phyloP scores from a whole-genome alignment of 164 flowering plant genomes.

The Magnolia officinalis region DNA sequence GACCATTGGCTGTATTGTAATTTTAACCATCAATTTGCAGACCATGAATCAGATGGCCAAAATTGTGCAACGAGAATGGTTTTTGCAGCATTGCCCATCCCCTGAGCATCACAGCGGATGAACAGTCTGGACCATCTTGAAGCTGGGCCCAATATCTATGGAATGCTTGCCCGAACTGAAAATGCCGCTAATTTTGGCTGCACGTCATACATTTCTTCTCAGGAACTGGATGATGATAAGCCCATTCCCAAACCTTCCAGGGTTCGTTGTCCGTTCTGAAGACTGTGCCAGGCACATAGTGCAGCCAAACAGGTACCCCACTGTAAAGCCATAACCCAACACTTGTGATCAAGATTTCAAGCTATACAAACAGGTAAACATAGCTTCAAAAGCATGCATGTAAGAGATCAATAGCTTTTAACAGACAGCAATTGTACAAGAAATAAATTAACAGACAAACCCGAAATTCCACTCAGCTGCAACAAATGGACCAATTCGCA shows the following conservation, averaged over 20 bases:
- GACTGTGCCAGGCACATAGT: conserved; percentile 79
- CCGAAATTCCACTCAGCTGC: conserved; percentile 98
- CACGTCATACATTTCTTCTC: not conserved
- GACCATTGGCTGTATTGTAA: not conserved
- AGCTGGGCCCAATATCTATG: not conserved
- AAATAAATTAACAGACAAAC: conserved; percentile 26
- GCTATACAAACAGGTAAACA: not conserved
- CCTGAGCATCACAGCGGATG: too few relatives aligned
- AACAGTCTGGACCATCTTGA: not conserved
- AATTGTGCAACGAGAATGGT: too few relatives aligned
- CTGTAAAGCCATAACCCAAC: conserved; percentile 32
- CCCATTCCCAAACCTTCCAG: conserved; percentile 55
- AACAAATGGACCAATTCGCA: conserved; percentile 92
- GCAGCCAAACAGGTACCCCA: conserved; percentile 97
- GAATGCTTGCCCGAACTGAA: not conserved
- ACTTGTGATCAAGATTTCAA: not conserved
- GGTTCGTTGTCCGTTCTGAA: conserved; percentile 76
- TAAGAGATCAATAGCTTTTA: not conserved
- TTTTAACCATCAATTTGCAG: too few relatives aligned
- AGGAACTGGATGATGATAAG: not conserved
- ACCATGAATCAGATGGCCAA: too few relatives aligned
- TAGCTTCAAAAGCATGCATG: not conserved
- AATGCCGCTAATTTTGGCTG: not conserved
- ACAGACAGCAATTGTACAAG: not conserved
- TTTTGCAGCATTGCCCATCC: too few relatives aligned